Evolutionary conservation across 2,329 filamentous ascomycete genomes (phyloP), one percentile per base, ranked within the genome.

Genomic region (Epichloe scottii): DNA sequence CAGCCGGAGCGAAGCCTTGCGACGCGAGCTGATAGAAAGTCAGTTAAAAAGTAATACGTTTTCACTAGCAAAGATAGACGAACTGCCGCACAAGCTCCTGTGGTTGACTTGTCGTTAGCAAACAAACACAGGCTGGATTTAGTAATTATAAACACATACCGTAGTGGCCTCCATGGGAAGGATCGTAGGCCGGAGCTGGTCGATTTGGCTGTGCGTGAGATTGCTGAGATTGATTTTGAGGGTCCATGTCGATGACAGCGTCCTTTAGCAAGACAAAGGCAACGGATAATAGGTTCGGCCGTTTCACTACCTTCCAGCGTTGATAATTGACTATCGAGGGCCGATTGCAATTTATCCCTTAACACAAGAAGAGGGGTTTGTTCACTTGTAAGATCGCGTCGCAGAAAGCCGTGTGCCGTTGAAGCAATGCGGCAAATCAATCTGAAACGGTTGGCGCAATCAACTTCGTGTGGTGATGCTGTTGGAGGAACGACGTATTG

Each of bases 1-100:
- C 90, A 44, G 89, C 84, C n/a, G 90, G 89, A 45, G 89, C 88
- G 68, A 88, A 93, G 52, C 89, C 89, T 71, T 89, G 84, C 43
- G 84, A 82, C 46, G 90, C 88, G 59, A 96, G 84, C 87, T 93
- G 67, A 23, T 54, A 2, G 21, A 46, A 23, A 8, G 56, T 64
- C 63, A 73, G 54, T 39, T 40, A 46, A 34, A 11, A 45, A 41
- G 35, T 40, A 35, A 33, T 15, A 17, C 7, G 10, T n/a, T 4
- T 50, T 45, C 35, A 46, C 21, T 19, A 26, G 15, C 40, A 12
- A 35, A 46, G 46, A 37, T 54, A 30, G 26, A 63, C 60, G 48
- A 61, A 75, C 72, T 56, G 68, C 65, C 55, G 71, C 70, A 60
- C 73, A 75, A 52, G 73, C 73, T 60, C 73, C 73, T 76, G 49